These are phyloP conservation scores for Huntiella moniliformis DNA, from an alignment of 2,329 filamentous ascomycete genomes.

Conservation along the genomic window DNA sequence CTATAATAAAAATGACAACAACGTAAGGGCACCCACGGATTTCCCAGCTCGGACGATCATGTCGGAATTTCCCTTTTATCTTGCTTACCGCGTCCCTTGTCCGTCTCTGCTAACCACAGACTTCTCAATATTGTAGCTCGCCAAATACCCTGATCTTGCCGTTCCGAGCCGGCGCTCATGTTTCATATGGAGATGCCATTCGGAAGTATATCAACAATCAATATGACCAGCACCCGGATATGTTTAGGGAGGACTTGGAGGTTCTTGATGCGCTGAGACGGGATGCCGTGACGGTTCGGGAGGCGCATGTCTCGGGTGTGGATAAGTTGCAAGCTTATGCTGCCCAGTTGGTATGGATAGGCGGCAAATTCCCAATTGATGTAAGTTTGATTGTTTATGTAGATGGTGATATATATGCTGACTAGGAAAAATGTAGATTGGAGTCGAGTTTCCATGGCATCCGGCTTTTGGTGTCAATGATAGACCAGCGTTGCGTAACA, in stretches of 20 bases:
- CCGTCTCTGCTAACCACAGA: not conserved
- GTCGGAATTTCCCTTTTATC: not conserved
- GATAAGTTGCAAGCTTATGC: constrained; percentile 81
- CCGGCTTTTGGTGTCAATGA: constrained; percentile 82
- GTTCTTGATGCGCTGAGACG: constrained; percentile 66
- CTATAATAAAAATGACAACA: not conserved
- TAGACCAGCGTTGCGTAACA: constrained; percentile 46
- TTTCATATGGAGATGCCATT: constrained; percentile 66
- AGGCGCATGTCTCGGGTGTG: constrained; percentile 73
- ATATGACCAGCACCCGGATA: constrained; percentile 96
- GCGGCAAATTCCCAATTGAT: constrained; percentile 91
- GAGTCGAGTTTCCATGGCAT: constrained; percentile 93
- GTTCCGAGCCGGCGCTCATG: constrained; percentile 66
- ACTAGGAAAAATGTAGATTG: constrained; percentile 39
- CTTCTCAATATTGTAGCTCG: constrained; percentile 1
- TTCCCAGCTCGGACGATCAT: not conserved
- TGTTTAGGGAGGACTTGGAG: constrained; percentile 76
- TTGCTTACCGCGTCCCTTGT: not conserved
- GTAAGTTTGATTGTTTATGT: constrained; percentile 26
- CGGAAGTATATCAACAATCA: constrained; percentile 92
- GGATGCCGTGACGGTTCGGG: constrained; percentile 74
- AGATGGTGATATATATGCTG: not conserved
- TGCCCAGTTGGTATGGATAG: constrained; percentile 81
- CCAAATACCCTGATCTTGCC: constrained; percentile 57
- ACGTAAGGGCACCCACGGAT: not conserved